Conservation (phyloP, 257 asterid genomes). For the Euphrasia confusa region DNA sequence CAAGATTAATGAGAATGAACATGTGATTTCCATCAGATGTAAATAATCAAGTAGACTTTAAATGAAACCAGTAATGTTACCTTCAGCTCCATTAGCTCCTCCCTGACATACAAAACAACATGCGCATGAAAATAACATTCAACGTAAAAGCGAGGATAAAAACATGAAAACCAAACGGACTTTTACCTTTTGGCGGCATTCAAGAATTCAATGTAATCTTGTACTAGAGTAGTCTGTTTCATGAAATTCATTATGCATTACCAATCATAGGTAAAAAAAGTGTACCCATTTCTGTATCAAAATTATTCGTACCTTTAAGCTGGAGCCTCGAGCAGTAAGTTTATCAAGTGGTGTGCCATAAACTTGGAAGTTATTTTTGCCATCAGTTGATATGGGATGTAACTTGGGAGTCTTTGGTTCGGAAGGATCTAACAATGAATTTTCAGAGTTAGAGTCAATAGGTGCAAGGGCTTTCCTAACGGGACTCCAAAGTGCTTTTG, state of each 20-base stretch:
- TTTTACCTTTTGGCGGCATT: slow-evolving; percentile 75
- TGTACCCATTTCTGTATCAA: not conserved
- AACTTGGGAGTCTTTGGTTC: slow-evolving; percentile 49
- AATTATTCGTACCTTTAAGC: slow-evolving; percentile 52
- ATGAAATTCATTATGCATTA: slow-evolving; percentile 2
- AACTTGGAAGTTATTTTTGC: slow-evolving; percentile 29
- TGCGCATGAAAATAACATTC: slow-evolving; percentile 12
- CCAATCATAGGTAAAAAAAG: slow-evolving; percentile 18
- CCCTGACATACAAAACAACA: slow-evolving; percentile 34
- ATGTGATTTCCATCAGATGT: not conserved
- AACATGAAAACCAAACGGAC: not conserved
- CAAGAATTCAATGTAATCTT: slow-evolving; percentile 68
- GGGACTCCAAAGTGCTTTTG: slow-evolving; percentile 29
- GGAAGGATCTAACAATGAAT: slow-evolving; percentile 20
- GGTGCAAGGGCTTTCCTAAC: slow-evolving; percentile 56
- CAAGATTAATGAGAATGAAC: not conserved
- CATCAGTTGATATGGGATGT: slow-evolving; percentile 15
- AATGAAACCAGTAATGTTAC: slow-evolving; percentile 30
- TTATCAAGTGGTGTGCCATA: slow-evolving; percentile 63
- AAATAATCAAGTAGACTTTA: not conserved
- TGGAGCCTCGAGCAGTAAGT: slow-evolving; percentile 50
- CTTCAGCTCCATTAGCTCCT: slow-evolving; percentile 70
- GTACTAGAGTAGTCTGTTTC: slow-evolving; percentile 61
- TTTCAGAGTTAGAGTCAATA: slow-evolving; percentile 40
- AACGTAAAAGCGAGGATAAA: not conserved